Conservation (phyloP, 2,329 filamentous ascomycete species). For the Cladosporium sp. region DNA sequence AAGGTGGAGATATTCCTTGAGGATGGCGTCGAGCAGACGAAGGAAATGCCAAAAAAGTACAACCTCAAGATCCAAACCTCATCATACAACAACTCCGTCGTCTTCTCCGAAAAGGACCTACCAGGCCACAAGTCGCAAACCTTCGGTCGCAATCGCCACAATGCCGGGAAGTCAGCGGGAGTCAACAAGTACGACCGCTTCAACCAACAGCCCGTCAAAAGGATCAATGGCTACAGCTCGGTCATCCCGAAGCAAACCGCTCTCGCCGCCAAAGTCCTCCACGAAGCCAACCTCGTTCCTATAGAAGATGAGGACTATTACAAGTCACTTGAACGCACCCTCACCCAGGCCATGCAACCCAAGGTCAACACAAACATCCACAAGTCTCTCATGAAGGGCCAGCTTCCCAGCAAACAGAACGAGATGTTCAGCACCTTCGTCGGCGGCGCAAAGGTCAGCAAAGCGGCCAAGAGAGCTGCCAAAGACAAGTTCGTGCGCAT, state of each 20-base stretch:
- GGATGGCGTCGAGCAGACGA: constrained; percentile 66
- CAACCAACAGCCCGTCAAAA: constrained; percentile 24
- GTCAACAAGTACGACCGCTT: constrained; percentile 34
- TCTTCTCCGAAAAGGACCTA: constrained; percentile 93
- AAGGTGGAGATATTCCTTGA: constrained; percentile 64
- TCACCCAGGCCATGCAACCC: constrained; percentile 34
- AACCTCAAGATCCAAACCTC: constrained; percentile 69
- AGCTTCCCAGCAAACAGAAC: constrained; percentile 12
- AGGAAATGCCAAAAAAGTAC: constrained; percentile 84
- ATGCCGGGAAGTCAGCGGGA: constrained; percentile 27
- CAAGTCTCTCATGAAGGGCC: constrained; percentile 4
- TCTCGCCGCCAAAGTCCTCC: constrained; percentile 69
- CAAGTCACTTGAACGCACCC: constrained; percentile 20
- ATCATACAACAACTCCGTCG: constrained; percentile 78
- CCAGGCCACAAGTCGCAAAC: constrained; percentile 55
- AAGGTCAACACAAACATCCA: constrained; percentile 38
- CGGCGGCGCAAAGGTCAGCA: constrained; percentile 33
- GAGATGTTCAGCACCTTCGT: constrained; percentile 39
- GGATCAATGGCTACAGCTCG: constrained; percentile 34
- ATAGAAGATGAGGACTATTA: constrained; percentile 71
- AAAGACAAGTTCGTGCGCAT: constrained; percentile 86
- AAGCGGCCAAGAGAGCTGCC: constrained; percentile 48
- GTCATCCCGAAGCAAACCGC: constrained; percentile 70
- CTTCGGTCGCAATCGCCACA: constrained; percentile 25
- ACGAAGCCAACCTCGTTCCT: constrained; percentile 73